Percentiles rank a stretch among this genome's conserved stretches.
Evolutionary conservation across 2,329 filamentous ascomycete genomes (phyloP).

Genomic region (Alternaria infectoria): DNA sequence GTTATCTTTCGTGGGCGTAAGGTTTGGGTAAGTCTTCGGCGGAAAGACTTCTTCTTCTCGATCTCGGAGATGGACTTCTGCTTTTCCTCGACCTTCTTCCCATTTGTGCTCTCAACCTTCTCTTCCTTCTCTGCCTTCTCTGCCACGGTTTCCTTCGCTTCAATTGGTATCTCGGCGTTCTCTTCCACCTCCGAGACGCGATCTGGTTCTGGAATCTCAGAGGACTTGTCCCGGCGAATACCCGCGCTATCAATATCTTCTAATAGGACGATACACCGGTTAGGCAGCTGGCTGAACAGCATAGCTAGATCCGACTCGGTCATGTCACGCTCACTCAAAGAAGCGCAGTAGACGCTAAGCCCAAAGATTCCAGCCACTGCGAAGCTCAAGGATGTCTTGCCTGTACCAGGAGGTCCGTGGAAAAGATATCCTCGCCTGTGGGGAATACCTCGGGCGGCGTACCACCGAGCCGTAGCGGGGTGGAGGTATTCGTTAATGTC

Average conservation of each 20-base stretch:
- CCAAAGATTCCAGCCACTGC: constrained; percentile 57
- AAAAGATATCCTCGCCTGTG: constrained; percentile 85
- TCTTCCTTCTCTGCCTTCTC: not conserved
- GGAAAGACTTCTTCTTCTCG: constrained; percentile 2
- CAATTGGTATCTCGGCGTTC: not conserved
- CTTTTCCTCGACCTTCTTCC: not conserved
- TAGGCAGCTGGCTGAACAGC: constrained; percentile 53
- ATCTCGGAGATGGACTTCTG: not conserved
- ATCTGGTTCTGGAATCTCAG: not conserved
- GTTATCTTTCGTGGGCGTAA: not conserved
- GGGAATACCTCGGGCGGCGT: constrained; percentile 81
- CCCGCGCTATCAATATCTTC: constrained; percentile 58
- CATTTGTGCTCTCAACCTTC: not conserved
- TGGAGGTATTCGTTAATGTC: constrained; percentile 83
- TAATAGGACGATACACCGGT: constrained; percentile 54
- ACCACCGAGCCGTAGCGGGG: constrained; percentile 77
- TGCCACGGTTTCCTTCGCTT: not conserved
- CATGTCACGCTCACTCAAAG: constrained; percentile 71
- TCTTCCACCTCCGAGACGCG: not conserved
- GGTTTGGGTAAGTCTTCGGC: not conserved
- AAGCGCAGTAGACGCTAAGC: constrained; percentile 54
- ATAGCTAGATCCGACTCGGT: constrained; percentile 67
- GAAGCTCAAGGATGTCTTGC: constrained; percentile 64
- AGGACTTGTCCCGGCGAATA: constrained; percentile 43
- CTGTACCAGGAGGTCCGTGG: constrained; percentile 79